A percentile compares a stretch with the other conserved stretches of the same genome.
Evolutionary conservation across 1,284 basidiomycete species (phyloP).

Genomic region (Heterobasidion occidentale): DNA sequence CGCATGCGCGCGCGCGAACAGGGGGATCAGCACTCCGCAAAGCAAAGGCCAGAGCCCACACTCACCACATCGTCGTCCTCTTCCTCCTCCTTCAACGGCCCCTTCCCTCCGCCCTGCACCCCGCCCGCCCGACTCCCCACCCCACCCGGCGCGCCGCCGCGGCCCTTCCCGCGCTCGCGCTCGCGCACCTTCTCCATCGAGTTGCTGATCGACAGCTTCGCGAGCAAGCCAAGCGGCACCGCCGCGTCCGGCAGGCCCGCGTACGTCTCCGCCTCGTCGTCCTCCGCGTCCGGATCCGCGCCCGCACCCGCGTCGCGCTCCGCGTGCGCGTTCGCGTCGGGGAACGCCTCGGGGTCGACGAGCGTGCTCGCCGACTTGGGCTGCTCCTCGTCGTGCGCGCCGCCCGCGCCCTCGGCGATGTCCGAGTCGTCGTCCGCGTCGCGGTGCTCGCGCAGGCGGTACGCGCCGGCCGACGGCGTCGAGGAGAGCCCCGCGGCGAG

Average conservation of each 20-base stretch:
- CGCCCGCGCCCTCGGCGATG: slow-evolving; percentile 13
- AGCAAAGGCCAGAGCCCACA: neutral
- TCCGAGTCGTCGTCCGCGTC: slow-evolving; percentile 10
- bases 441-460: too few relatives aligned
- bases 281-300: too few relatives aligned
- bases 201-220: slow-evolving; percentile 58
- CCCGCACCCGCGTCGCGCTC: too few relatives aligned
- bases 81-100: slow-evolving; percentile 27
- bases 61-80: slow-evolving; percentile 58
- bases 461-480: too few relatives aligned
- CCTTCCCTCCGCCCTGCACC: slow-evolving; percentile 1
- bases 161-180: neutral
- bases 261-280: slow-evolving; percentile 29
- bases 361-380: slow-evolving; percentile 10
- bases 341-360: slow-evolving; percentile 3
- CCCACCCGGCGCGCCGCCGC: neutral
- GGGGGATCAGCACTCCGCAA: neutral
- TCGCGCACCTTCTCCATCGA: slow-evolving; percentile 22
- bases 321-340: too few relatives aligned
- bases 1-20: neutral
- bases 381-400: slow-evolving; percentile 20
- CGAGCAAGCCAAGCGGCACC: slow-evolving; percentile 68
- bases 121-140: neutral
- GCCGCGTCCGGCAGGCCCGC: slow-evolving; percentile 54
- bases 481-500: too few relatives aligned